Conservation (phyloP, 2,329 filamentous ascomycete genomes). For the Cercospora zeae-maydis region DNA sequence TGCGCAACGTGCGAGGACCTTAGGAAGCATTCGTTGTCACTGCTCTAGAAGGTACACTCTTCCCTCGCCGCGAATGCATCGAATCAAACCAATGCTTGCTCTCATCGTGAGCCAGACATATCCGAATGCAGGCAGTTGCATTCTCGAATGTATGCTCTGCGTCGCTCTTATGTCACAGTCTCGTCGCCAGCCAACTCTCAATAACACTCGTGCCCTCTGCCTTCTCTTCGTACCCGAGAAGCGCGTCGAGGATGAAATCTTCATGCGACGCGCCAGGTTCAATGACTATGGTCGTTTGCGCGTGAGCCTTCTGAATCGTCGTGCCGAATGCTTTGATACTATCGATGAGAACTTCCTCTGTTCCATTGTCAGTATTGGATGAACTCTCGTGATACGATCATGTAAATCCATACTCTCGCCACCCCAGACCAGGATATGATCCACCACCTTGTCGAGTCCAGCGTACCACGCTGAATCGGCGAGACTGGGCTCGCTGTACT, state of each 20-base stretch:
- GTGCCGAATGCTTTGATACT: constrained; percentile 51
- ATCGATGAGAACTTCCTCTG: constrained; percentile 53
- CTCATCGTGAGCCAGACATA: neutral
- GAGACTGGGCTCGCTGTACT: constrained; percentile 53
- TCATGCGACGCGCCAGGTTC: constrained; percentile 40
- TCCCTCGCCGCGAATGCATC: neutral
- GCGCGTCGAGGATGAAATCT: constrained; percentile 42
- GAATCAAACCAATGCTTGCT: neutral
- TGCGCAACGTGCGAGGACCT: neutral
- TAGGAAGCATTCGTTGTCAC: neutral
- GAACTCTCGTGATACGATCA: neutral
- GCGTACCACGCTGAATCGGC: constrained; percentile 55
- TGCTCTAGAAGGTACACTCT: neutral
- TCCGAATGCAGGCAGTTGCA: no score
- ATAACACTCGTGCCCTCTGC: constrained; percentile 37
- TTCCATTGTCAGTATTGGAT: neutral
- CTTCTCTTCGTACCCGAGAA: constrained; percentile 41
- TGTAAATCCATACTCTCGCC: constrained; percentile 42
- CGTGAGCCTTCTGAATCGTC: constrained; percentile 45
- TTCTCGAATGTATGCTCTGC: neutral
- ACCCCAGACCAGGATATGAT: constrained; percentile 50
- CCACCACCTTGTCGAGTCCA: constrained; percentile 43
- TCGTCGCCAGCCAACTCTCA: constrained; percentile 39
- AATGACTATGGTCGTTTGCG: constrained; percentile 36
- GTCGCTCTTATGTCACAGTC: constrained; percentile 26